Evolutionary conservation across 2,329 filamentous ascomycete species (phyloP), one percentile per base, ranked within the genome.

Genomic region (Phialophora chinensis): DNA sequence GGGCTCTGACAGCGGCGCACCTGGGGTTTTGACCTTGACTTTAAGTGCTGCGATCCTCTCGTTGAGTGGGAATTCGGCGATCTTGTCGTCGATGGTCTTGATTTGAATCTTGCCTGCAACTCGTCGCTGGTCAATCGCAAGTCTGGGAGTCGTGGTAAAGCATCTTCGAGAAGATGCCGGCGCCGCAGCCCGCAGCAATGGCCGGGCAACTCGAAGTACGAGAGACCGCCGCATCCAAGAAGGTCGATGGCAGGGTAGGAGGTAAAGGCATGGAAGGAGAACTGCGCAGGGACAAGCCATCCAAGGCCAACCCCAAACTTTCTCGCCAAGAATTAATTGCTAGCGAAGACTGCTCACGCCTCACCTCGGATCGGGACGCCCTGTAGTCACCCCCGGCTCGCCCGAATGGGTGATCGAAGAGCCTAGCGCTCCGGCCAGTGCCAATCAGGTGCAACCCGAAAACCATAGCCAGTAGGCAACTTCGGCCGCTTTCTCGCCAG

Each of bases 11-110:
- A 73, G 66, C 53, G 68, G 68, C 12, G 63, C 68, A 12, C 66
- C 60, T 2, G 53, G 38, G n/a, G 60, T 60, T 35, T 70, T 71
- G 50, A 72, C 29, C 52, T 65, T 63, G 53, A 72, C 68, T 54
- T 66, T 61, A 5, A 52, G 63, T 25, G 67, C 50, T 17, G 55
- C 57, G 59, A 73, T 73, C 35, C 62, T 71, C 33, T 72, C 67
- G 52, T 73, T 62, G 4, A 69, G 54, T 10, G 60, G 67, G 56
- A 69, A 68, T 25, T 71, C 68, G 35, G 55, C 56, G 33, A 69
- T 65, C 55, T 68, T 70, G 50, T 69, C 65, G 23, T 69, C 69
- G 60, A 68, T 69, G 23, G 67, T 70, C 35, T 60, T 47, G 55
- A 70, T 65, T 55, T 64, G 33, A 27, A 67, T 58, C 47, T 66